Conservation (phyloP, 192 early-diverging fungal genomes). For the Endogone sp. region DNA sequence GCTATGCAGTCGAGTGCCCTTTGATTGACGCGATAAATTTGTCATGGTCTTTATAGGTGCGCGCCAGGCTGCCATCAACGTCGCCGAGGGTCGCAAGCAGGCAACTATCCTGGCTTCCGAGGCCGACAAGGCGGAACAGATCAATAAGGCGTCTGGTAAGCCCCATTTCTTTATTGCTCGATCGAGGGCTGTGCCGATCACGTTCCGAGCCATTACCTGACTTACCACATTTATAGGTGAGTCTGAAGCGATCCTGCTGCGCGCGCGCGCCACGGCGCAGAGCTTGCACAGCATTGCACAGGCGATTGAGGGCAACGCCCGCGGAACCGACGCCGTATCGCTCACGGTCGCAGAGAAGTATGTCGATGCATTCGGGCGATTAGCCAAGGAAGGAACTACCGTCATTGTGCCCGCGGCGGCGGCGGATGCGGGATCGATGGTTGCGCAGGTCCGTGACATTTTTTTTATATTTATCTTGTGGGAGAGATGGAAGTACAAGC, state of each 20-base stretch:
- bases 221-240: too few species aligned
- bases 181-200: constrained; percentile 75
- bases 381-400: constrained; percentile 92
- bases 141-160: constrained; percentile 88
- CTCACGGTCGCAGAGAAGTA: constrained; percentile 95
- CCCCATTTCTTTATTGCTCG: constrained; percentile 81
- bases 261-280: constrained; percentile 76
- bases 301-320: constrained; percentile 61
- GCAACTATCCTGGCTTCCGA: constrained; percentile 92
- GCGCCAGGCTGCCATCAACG: constrained; percentile 93
- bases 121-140: constrained; percentile 83
- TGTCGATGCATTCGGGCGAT: constrained; percentile 86
- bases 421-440: constrained; percentile 83
- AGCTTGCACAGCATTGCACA: constrained; percentile 77
- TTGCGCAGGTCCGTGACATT: constrained; percentile 69
- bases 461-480: constrained; percentile 15
- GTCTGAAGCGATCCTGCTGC: constrained; percentile 82
- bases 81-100: constrained; percentile 93
- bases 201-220: constrained; percentile 81
- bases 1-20: too few species aligned
- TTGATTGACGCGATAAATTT: background rate
- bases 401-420: constrained; percentile 84
- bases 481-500: background rate
- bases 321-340: constrained; percentile 81
- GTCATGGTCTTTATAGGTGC: constrained; percentile 32